Conservation (phyloP, 176 grass and related monocot species). For the Rhynchospora breviuscula region DNA sequence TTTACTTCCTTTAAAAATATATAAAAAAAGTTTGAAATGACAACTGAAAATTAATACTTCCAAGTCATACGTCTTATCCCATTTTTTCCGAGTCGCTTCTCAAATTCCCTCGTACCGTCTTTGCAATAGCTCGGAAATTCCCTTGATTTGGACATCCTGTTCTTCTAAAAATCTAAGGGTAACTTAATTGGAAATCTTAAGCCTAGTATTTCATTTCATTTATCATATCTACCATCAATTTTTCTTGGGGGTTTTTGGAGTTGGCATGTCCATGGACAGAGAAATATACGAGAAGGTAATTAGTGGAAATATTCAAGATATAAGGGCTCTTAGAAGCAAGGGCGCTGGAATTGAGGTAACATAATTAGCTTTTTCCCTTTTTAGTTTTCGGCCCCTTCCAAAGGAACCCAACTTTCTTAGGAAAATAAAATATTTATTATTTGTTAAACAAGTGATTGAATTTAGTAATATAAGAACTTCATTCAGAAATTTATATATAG, state of each 20-base stretch:
- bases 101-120: neutral
- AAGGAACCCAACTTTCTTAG: neutral
- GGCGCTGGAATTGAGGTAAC: slow-evolving; percentile 70
- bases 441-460: neutral
- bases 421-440: neutral
- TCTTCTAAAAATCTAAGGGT: neutral
- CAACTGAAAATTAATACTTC: neutral
- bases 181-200: neutral
- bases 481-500: neutral
- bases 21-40: neutral
- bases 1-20: neutral
- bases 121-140: neutral
- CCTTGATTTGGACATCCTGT: neutral
- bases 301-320: slow-evolving; percentile 66
- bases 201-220: neutral
- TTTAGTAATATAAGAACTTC: neutral
- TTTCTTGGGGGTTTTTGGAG: neutral
- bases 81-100: neutral
- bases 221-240: neutral
- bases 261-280: slow-evolving; percentile 17
- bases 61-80: neutral
- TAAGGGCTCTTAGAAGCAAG: slow-evolving; percentile 45
- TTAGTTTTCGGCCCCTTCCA: neutral
- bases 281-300: slow-evolving; percentile 73
- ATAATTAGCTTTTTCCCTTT: neutral